A percentile compares a stretch with the other conserved stretches of the same genome.
These are phyloP conservation scores for Coemansia sp. DNA, from an alignment of 192 early-diverging fungal genomes.

Conservation along the genomic window DNA sequence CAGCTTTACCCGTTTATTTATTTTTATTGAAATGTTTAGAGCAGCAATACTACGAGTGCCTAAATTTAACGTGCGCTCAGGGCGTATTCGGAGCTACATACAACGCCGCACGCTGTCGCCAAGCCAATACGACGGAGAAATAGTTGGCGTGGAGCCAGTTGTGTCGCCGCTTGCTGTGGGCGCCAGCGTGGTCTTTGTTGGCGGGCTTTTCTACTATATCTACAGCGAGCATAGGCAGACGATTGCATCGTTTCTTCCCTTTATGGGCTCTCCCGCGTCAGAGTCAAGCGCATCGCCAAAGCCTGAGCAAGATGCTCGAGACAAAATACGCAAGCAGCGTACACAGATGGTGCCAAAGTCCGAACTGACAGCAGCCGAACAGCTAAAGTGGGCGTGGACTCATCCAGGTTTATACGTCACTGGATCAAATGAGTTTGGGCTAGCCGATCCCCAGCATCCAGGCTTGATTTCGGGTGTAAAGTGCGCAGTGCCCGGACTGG, in stretches of 20 bases:
- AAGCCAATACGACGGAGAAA: constrained; percentile 9
- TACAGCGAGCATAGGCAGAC: constrained; percentile 23
- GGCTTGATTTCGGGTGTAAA: constrained; percentile 13
- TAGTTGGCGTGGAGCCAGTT: constrained; percentile 25
- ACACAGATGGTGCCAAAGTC: constrained; percentile 24
- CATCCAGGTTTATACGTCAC: constrained; percentile 41
- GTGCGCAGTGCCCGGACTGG: constrained; percentile 30
- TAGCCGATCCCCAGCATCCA: constrained; percentile 37
- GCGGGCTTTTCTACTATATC: constrained; percentile 30
- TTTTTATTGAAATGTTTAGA: constrained; percentile 13
- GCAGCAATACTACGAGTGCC: background rate
- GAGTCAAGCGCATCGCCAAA: background rate
- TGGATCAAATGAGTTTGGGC: constrained; percentile 41
- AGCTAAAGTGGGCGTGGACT: constrained; percentile 49
- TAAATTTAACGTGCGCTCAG: background rate
- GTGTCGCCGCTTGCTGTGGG: constrained; percentile 32
- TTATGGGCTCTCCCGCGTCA: background rate
- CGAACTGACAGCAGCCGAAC: constrained; percentile 17
- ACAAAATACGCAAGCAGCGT: constrained; percentile 10
- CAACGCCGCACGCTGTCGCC: background rate
- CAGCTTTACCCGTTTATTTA: constrained; percentile 8
- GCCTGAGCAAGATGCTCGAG: constrained; percentile 7
- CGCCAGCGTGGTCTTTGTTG: constrained; percentile 24
- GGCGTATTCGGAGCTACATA: background rate
- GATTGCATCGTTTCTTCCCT: constrained; percentile 25